phyloP scores from a whole-genome alignment of 768 basidiomycete genomes.

The Ramaria sp. region DNA sequence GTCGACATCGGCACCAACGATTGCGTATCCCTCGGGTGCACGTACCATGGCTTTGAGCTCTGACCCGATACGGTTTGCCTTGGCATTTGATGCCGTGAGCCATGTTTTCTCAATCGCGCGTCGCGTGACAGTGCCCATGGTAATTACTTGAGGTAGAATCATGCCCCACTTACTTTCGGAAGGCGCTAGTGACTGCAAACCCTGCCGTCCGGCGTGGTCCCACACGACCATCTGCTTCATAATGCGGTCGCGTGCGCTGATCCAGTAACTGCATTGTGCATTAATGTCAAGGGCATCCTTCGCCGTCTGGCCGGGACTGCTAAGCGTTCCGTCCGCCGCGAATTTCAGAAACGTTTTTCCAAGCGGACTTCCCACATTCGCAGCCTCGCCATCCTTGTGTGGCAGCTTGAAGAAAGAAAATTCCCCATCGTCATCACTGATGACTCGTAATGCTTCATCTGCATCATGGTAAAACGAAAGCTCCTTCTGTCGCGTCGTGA shows the following conservation, averaged over 20 bases:
- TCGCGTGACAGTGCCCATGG: conserved; percentile 98
- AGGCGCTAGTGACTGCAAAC: not conserved
- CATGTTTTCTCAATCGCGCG: conserved; percentile 97
- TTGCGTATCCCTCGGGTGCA: conserved; percentile 84
- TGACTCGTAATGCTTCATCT: conserved; percentile 48
- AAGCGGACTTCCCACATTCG: conserved; percentile 91
- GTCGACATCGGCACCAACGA: conserved; percentile 97
- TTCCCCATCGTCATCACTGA: conserved; percentile 30
- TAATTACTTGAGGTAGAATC: conserved; percentile 91
- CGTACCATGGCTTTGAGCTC: conserved; percentile 98
- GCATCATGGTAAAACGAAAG: conserved; percentile 52
- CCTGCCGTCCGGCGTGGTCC: conserved; percentile 28
- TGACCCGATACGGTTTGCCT: conserved; percentile 94
- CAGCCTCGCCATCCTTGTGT: conserved; percentile 89
- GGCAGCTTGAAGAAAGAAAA: conserved; percentile 85
- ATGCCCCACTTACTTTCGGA: conserved; percentile 62
- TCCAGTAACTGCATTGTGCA: conserved; percentile 95
- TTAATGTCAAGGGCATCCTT: conserved; percentile 84
- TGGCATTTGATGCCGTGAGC: conserved; percentile 97
- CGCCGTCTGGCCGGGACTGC: conserved; percentile 73
- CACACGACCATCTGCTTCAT: conserved; percentile 89
- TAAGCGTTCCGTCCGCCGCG: conserved; percentile 78
- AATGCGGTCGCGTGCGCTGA: conserved; percentile 85
- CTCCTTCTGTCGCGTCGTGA: conserved; percentile 33
- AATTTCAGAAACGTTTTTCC: conserved; percentile 83